phyloP scores from a whole-genome alignment of 441 rosid genomes.

The Omphalea diandra region DNA sequence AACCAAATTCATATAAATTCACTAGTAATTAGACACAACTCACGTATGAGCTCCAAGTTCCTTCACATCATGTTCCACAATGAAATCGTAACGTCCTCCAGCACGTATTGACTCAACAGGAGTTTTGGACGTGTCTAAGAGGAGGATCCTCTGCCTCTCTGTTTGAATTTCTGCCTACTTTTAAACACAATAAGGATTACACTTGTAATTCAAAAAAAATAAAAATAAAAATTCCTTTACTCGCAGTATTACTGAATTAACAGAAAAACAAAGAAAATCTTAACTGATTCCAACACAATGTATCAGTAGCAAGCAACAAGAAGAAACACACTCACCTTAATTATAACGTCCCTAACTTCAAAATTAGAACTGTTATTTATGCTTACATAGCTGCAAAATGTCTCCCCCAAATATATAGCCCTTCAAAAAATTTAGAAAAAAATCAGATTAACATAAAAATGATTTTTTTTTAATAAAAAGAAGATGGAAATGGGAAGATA shows the following conservation, averaged over 20 bases:
- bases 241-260: neutral
- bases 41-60: conserved; percentile 99
- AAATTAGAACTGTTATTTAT: conserved; percentile 86
- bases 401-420: conserved; percentile 94
- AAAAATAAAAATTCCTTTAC: neutral
- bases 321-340: conserved; percentile 55
- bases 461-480: neutral
- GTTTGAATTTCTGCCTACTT: conserved; percentile 95
- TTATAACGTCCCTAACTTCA: conserved; percentile 78
- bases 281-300: too few relatives aligned
- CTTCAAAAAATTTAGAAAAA: conserved; percentile 35
- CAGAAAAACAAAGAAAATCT: neutral
- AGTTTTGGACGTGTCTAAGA: conserved; percentile 78
- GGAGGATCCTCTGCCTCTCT: conserved; percentile 88
- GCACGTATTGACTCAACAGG: conserved; percentile 89
- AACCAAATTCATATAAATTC: neutral
- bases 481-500: conserved; percentile 11
- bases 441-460: neutral
- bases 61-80: conserved; percentile 96
- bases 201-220: neutral
- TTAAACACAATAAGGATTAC: neutral
- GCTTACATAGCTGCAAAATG: conserved; percentile 91
- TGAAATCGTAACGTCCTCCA: conserved; percentile 94
- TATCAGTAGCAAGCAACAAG: neutral
- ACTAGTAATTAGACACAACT: conserved; percentile 3